Percentiles rank a stretch among this genome's conserved stretches.
Conservation (phyloP, 2,329 filamentous ascomycete species). For the Aspergillus pseudotamarii region DNA sequence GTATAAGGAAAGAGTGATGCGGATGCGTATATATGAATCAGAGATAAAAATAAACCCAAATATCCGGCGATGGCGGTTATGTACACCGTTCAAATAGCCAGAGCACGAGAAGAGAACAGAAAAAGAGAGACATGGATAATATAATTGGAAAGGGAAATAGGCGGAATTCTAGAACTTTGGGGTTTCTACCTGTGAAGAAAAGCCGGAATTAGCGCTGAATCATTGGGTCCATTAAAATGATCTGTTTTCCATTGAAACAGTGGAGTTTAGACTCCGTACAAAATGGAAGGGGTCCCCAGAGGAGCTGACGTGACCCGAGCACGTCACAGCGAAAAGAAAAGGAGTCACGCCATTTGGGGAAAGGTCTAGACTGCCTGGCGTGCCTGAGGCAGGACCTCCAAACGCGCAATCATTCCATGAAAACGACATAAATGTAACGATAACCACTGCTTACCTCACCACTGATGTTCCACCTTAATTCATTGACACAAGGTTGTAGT, state of each 20-base stretch:
- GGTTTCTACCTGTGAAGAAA: slow-evolving; percentile 3
- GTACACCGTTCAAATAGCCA: slow-evolving; percentile 1
- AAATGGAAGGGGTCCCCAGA: not conserved
- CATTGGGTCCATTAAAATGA: not conserved
- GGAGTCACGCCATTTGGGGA: slow-evolving; percentile 13
- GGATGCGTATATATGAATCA: not conserved
- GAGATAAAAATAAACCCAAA: slow-evolving; percentile 6
- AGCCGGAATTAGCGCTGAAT: not conserved
- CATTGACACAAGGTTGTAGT: not conserved
- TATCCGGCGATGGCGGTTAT: slow-evolving; percentile 1
- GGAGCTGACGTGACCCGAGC: slow-evolving; percentile 4
- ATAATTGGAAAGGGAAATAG: not conserved
- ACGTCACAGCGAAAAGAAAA: slow-evolving; percentile 4
- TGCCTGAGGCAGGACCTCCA: slow-evolving; percentile 6
- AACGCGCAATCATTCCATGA: slow-evolving; percentile 2
- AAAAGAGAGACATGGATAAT: slow-evolving; percentile 2
- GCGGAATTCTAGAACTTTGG: slow-evolving; percentile 8
- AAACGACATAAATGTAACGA: slow-evolving; percentile 5
- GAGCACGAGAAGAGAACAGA: not conserved
- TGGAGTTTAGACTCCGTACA: not conserved
- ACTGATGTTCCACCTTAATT: slow-evolving; percentile 1
- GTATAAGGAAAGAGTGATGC: not conserved
- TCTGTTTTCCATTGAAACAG: not conserved
- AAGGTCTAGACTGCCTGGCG: slow-evolving; percentile 18
- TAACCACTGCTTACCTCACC: slow-evolving; percentile 14